phyloP scores from a whole-genome alignment of 1,139 yeast genomes.

The Hansenula sp. region DNA sequence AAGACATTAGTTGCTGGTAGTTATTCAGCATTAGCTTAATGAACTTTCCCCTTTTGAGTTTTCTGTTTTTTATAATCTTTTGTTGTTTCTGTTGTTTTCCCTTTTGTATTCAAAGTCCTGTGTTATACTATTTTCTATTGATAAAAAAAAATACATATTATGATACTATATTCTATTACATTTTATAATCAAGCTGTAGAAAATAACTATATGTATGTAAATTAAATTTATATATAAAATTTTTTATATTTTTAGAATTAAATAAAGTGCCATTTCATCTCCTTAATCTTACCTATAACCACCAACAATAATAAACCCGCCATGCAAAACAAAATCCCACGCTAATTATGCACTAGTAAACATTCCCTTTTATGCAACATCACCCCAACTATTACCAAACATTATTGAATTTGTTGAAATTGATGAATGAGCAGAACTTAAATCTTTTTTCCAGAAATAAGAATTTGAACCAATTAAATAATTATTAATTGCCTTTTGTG shows the following conservation, averaged over 20 bases:
- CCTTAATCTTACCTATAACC: no score
- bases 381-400: slow-evolving; percentile 20
- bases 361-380: slow-evolving; percentile 5
- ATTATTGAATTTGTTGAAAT: slow-evolving; percentile 21
- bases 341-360: no score
- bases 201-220: no score
- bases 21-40: slow-evolving; percentile 26
- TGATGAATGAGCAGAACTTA: slow-evolving; percentile 22
- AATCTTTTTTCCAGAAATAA: slow-evolving; percentile 20
- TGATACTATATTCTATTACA: no score
- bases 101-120: not conserved
- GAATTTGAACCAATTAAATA: slow-evolving; percentile 10
- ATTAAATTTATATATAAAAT: no score
- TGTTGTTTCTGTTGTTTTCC: not conserved
- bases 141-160: not conserved
- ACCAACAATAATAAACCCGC: no score
- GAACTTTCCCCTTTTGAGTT: not conserved
- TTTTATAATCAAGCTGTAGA: no score
- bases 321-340: no score
- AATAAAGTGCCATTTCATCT: no score
- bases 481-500: slow-evolving; percentile 14
- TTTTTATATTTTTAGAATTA: no score
- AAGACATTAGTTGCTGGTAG: slow-evolving; percentile 32
- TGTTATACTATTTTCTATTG: not conserved
- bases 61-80: not conserved